phyloP scores from a whole-genome alignment of 352 stramenopile species.

The Pythium scleroteichum region DNA sequence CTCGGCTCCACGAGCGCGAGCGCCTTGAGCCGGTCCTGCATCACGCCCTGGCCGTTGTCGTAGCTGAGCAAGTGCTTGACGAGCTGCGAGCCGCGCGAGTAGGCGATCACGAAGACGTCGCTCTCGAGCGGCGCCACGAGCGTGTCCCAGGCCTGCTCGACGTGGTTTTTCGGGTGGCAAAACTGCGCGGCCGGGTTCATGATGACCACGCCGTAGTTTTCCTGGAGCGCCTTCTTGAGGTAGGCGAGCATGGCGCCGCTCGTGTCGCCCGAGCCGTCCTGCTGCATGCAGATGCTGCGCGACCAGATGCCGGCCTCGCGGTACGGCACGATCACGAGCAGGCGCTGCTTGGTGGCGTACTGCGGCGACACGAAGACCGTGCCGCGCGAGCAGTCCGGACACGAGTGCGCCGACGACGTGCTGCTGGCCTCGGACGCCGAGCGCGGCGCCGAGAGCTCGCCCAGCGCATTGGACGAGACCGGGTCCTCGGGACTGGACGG shows the following conservation, averaged over 20 bases:
- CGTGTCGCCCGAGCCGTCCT: conserved; percentile 51
- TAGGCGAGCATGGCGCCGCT: conserved; percentile 82
- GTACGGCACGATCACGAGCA: conserved; percentile 86
- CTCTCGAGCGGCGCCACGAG: conserved; percentile 63
- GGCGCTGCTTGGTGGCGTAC: conserved; percentile 58
- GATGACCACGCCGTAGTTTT: conserved; percentile 84
- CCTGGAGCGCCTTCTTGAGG: conserved; percentile 72
- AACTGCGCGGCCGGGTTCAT: conserved; percentile 79
- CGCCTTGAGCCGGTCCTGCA: conserved; percentile 82
- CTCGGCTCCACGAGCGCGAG: conserved; percentile 80
- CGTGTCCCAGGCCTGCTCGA: conserved; percentile 80
- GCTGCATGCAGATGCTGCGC: conserved; percentile 81
- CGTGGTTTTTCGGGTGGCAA: conserved; percentile 69
- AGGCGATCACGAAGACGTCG: conserved; percentile 80
- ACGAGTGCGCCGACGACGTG: conserved; percentile 23
- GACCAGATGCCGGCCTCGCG: conserved; percentile 85
- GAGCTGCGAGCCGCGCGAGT: conserved; percentile 72
- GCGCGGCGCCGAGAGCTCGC: conserved; percentile 1
- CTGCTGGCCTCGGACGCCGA: conserved; percentile 22
- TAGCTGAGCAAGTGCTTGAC: conserved; percentile 81
- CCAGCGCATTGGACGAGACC: too few relatives aligned
- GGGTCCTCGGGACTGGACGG: too few relatives aligned
- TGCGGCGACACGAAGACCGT: conserved; percentile 68
- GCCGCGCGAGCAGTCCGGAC: conserved; percentile 58
- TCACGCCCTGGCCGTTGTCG: conserved; percentile 74